Conservation (phyloP, 2,329 filamentous ascomycete species). For the Ceratocystis cacaofunesta region DNA sequence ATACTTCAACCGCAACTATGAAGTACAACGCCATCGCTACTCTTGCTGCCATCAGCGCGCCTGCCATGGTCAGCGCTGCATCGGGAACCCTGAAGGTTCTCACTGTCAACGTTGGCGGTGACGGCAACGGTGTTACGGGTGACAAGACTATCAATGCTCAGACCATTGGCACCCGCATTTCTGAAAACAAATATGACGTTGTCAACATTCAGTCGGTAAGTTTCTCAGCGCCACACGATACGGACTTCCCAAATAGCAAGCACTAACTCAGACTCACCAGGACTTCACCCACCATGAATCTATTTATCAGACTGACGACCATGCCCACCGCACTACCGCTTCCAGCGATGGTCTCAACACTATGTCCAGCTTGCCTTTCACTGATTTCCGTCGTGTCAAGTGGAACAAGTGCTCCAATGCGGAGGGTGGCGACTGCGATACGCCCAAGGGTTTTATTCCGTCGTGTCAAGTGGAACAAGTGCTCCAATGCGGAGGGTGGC, state of each 20-base stretch:
- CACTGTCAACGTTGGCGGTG: slow-evolving; percentile 45
- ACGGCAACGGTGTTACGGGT: slow-evolving; percentile 45
- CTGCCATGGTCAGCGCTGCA: slow-evolving; percentile 12
- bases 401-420: slow-evolving; percentile 45
- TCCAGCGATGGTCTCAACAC: slow-evolving; percentile 50
- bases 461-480: slow-evolving; percentile 44
- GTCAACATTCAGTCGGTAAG: slow-evolving; percentile 48
- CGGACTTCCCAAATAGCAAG: not conserved
- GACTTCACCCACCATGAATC: slow-evolving; percentile 44
- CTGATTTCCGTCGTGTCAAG: slow-evolving; percentile 40
- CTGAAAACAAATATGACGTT: slow-evolving; percentile 39
- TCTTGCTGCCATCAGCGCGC: slow-evolving; percentile 7
- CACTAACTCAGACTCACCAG: slow-evolving; percentile 17
- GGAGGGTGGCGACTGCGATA: slow-evolving; percentile 45
- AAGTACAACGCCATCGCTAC: slow-evolving; percentile 13
- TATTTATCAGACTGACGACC: slow-evolving; percentile 45
- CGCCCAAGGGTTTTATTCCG: slow-evolving; percentile 45
- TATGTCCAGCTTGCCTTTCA: slow-evolving; percentile 42
- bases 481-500: slow-evolving; percentile 37
- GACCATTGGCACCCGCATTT: slow-evolving; percentile 38
- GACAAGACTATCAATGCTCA: slow-evolving; percentile 43
- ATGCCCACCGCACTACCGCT: slow-evolving; percentile 46
- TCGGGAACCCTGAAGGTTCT: slow-evolving; percentile 35
- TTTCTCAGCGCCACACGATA: not conserved
- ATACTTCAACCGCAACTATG: slow-evolving; percentile 4